Conservation (phyloP, 257 asterid species). For the Nicotiana benthamiana region DNA sequence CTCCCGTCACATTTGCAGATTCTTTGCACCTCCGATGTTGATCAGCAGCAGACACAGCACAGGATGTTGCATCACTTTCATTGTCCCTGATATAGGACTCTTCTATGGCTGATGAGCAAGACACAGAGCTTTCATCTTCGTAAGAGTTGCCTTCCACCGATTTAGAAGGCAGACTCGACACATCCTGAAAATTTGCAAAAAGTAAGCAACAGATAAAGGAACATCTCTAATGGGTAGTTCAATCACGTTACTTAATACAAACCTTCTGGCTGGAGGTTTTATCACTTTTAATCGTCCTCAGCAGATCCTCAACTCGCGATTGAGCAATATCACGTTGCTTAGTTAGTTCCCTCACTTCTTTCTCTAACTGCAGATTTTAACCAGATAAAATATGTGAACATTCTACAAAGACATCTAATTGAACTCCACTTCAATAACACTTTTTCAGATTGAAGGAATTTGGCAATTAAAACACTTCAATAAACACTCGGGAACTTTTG, state of each 20-base stretch:
- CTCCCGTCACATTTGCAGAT: conserved; percentile 24
- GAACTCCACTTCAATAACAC: neutral
- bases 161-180: neutral
- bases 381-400: conserved; percentile 5
- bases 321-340: conserved; percentile 70
- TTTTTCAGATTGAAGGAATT: neutral
- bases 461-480: neutral
- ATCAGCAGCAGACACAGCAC: conserved; percentile 19
- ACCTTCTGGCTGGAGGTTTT: conserved; percentile 29
- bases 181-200: conserved; percentile 4
- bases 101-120: conserved; percentile 24
- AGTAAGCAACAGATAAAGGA: conserved; percentile 2
- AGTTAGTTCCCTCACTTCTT: conserved; percentile 72
- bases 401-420: neutral
- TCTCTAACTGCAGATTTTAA: conserved; percentile 65
- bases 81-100: conserved; percentile 15
- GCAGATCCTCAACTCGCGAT: conserved; percentile 63
- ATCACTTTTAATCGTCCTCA: conserved; percentile 31
- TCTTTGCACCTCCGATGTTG: conserved; percentile 28
- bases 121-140: conserved; percentile 26
- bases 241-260: neutral
- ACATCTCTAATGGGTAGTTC: neutral
- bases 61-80: conserved; percentile 15
- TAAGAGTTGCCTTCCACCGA: conserved; percentile 3
- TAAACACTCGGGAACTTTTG: neutral